Evolutionary conservation across 257 asterid species (phyloP), one percentile per base, ranked within the genome.

Genomic region (Penstemon barbatus): DNA sequence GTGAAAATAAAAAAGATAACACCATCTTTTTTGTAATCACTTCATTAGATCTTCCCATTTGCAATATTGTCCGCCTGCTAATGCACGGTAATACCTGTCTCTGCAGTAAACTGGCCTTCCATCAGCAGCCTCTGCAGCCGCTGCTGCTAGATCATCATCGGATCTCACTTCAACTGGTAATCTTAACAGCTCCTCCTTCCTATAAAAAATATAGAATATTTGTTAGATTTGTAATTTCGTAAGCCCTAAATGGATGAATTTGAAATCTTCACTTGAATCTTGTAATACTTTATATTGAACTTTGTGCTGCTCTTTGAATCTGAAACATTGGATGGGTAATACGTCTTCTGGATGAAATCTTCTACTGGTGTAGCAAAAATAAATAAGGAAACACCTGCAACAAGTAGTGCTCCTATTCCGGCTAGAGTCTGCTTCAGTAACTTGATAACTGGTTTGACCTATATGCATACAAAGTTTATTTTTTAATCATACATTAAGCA

Each of bases 361-460:
- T 92, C 89, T 3, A 87, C 92, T 12, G 97, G 95, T 7, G 96
- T 77, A 53, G 96, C 97, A 63, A 92, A 92, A 64, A 78, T 75
- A 70, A 89, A 89, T 70, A 87, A 61, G 4, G 82, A 59, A 67
- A 78, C 98, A 51, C 88, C 92, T 37, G 87, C 79, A 68, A 92
- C 97, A 4, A 92, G 91, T 63, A 87, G 65, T 7, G 84, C 92
- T 70, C 97, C 96, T 10, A 95, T 91, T 59, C 97, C 95, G 25
- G 89, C 94, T 36, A 89, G 87, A 25, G 95, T 91, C 80, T 89
- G 95, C 84, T 91, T 91, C 88, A 91, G 84, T 86, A 89, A 68
- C 76, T 86, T 85, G 81, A 89, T 83, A 71, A 87, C 97, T 61
- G 97, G 98, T 75, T 92, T 89, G 42, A 92, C 96, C 97, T 89